phyloP scores from a whole-genome alignment of 306 rosid species.

The Medicago lupulina region DNA sequence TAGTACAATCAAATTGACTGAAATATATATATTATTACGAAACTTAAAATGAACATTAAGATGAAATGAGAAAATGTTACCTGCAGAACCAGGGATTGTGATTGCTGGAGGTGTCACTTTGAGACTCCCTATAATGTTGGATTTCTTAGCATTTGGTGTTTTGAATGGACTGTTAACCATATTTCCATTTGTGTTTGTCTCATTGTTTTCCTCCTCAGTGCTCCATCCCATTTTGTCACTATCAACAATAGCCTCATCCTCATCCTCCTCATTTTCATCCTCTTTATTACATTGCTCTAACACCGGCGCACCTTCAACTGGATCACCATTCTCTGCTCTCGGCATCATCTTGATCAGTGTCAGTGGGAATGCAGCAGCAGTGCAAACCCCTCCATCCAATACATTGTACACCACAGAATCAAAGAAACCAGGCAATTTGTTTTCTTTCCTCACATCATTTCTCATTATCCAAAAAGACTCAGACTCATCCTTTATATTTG shows the following conservation, averaged over 20 bases:
- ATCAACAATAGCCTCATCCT: slow-evolving; percentile 41
- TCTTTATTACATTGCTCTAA: slow-evolving; percentile 30
- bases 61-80: slow-evolving; percentile 17
- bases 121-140: slow-evolving; percentile 6
- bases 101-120: neutral
- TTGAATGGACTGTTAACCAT: slow-evolving; percentile 15
- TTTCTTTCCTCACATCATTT: slow-evolving; percentile 49
- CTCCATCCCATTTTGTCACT: slow-evolving; percentile 53
- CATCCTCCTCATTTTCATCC: slow-evolving; percentile 36
- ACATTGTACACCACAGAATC: slow-evolving; percentile 52
- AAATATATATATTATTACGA: neutral
- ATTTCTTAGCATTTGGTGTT: slow-evolving; percentile 23
- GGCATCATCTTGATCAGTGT: slow-evolving; percentile 37
- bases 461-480: slow-evolving; percentile 63
- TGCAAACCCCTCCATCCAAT: slow-evolving; percentile 48
- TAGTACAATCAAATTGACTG: neutral
- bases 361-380: slow-evolving; percentile 51
- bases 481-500: slow-evolving; percentile 28
- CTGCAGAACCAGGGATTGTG: slow-evolving; percentile 42
- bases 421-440: slow-evolving; percentile 54
- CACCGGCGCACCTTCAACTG: slow-evolving; percentile 9
- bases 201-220: slow-evolving; percentile 45
- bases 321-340: slow-evolving; percentile 31
- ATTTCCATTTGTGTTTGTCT: slow-evolving; percentile 4
- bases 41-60: neutral